A percentile compares a stretch with the other conserved stretches of the same genome.
These are phyloP conservation scores for Fusarium sororula DNA, from an alignment of 2,329 filamentous ascomycete species.

Conservation along the genomic window DNA sequence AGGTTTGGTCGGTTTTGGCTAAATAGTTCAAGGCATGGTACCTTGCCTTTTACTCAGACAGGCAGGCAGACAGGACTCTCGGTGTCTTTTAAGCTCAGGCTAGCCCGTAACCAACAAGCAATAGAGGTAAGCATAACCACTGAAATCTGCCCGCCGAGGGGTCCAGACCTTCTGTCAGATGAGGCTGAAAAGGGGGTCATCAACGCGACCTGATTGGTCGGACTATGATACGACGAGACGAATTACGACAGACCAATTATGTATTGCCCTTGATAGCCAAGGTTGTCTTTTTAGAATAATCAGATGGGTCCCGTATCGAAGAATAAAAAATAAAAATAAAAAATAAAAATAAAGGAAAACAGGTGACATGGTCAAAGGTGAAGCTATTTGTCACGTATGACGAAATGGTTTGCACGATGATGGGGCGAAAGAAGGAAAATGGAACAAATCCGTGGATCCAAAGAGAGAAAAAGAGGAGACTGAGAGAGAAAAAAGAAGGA, in stretches of 20 bases:
- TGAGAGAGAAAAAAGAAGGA: neutral
- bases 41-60: conserved; percentile 2
- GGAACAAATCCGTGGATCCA: conserved; percentile 27
- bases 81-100: conserved; percentile 24
- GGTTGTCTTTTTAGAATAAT: neutral
- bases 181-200: conserved; percentile 37
- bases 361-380: conserved; percentile 1
- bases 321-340: neutral
- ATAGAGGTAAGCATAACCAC: conserved; percentile 24
- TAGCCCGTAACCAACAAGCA: conserved; percentile 5
- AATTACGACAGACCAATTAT: conserved; percentile 6
- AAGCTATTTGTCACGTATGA: conserved; percentile 39
- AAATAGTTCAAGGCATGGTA: neutral
- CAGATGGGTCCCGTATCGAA: neutral
- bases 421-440: conserved; percentile 21
- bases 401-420: conserved; percentile 9
- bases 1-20: neutral
- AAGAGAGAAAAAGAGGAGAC: neutral
- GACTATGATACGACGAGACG: neutral
- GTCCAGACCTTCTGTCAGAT: conserved; percentile 35
- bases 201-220: conserved; percentile 16
- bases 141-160: conserved; percentile 2
- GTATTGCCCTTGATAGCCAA: neutral
- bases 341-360: neutral
- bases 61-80: conserved; percentile 8